These are phyloP conservation scores for Leishmania mexicana DNA, from an alignment of 208 protist species.

Conservation along the genomic window DNA sequence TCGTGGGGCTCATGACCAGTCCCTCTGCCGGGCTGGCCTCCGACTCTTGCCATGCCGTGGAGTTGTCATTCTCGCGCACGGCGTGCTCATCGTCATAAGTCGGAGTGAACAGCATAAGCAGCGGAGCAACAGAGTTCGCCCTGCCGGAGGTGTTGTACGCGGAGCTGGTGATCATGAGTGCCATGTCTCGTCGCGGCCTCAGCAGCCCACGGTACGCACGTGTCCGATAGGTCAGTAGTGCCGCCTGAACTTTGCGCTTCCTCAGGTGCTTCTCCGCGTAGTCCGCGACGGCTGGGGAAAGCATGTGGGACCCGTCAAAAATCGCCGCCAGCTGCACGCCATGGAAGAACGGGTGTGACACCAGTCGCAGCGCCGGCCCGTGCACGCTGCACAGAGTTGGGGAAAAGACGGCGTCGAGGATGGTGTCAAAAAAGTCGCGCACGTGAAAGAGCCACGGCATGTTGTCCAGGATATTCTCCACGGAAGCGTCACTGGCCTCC, in stretches of 20 bases:
- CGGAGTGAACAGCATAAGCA: constrained; percentile 41
- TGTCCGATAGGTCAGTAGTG: constrained; percentile 53
- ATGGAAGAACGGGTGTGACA: constrained; percentile 75
- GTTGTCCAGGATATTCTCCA: constrained; percentile 47
- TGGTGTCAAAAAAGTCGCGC: constrained; percentile 65
- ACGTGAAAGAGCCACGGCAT: constrained; percentile 70
- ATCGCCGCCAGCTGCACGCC: constrained; percentile 43
- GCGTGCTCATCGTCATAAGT: constrained; percentile 29
- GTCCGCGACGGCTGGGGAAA: constrained; percentile 44
- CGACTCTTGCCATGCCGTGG: background rate
- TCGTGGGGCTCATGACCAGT: constrained; percentile 33
- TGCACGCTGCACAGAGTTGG: constrained; percentile 46
- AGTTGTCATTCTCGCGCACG: constrained; percentile 20
- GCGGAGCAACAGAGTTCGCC: constrained; percentile 25
- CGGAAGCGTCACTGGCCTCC: constrained; percentile 5
- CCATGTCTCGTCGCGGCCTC: constrained; percentile 27
- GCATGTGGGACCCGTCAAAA: constrained; percentile 65
- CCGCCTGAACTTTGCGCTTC: constrained; percentile 51
- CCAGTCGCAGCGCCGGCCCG: constrained; percentile 37
- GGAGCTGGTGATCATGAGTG: constrained; percentile 54
- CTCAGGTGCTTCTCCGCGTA: constrained; percentile 43
- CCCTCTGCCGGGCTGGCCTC: constrained; percentile 18
- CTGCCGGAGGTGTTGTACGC: constrained; percentile 40
- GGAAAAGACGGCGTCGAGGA: constrained; percentile 58
- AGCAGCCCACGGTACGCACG: constrained; percentile 37